phyloP scores from a whole-genome alignment of 345 rosid species.

The Toxicodendron radicans region DNA sequence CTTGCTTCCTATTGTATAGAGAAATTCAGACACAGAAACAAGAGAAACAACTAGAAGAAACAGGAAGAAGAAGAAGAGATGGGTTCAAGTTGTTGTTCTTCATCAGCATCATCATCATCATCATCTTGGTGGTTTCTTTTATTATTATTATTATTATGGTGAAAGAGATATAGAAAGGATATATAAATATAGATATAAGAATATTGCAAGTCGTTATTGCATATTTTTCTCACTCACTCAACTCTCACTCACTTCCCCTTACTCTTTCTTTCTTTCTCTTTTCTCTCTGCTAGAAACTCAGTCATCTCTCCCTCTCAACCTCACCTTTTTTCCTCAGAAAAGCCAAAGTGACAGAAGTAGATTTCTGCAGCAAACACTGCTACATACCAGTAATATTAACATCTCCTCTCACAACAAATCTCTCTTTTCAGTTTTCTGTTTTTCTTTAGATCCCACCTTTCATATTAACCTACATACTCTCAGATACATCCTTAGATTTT shows the following conservation, averaged over 20 bases:
- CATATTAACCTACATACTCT: constrained; percentile 34
- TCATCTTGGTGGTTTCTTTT: too few species aligned
- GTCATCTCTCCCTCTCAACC: constrained; percentile 34
- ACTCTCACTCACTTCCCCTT: background rate
- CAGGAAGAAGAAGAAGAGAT: background rate
- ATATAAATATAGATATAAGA: constrained; percentile 4
- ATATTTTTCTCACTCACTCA: background rate
- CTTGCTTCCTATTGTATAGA: background rate
- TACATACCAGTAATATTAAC: background rate
- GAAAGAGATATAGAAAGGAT: constrained; percentile 6
- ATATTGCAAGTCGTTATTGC: constrained; percentile 15
- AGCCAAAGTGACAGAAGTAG: constrained; percentile 50
- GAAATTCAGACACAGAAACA: background rate
- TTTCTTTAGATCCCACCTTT: constrained; percentile 31
- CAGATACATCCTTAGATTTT: constrained; percentile 29
- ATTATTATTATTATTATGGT: background rate
- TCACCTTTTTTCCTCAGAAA: constrained; percentile 17
- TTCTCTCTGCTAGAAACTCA: constrained; percentile 10
- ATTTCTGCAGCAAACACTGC: constrained; percentile 12
- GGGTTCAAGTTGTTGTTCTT: background rate
- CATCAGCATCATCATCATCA: too few species aligned
- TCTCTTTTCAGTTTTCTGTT: constrained; percentile 20
- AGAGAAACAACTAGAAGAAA: too few species aligned
- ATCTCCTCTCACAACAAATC: constrained; percentile 31
- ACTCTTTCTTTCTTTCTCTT: background rate